These are phyloP conservation scores for Marasmius fiardii DNA, from an alignment of 1,284 basidiomycete genomes.

Conservation along the genomic window DNA sequence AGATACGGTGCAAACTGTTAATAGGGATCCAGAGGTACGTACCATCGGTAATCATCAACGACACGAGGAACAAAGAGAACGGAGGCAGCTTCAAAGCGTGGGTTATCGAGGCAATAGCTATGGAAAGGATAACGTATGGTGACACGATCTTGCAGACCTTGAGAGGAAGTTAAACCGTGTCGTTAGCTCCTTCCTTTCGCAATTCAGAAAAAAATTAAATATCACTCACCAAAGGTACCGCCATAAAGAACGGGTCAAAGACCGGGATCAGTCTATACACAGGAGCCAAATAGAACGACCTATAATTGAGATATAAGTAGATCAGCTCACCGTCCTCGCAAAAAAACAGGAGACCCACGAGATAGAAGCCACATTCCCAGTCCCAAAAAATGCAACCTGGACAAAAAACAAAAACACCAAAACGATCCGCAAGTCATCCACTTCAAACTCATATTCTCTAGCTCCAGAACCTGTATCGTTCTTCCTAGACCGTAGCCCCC, in stretches of 20 bases:
- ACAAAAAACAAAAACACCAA: conserved; percentile 26
- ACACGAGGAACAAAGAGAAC: conserved; percentile 75
- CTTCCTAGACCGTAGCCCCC: background rate
- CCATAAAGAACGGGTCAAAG: conserved; percentile 88
- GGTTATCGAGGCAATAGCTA: conserved; percentile 66
- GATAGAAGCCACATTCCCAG: too few relatives aligned
- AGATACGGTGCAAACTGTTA: background rate
- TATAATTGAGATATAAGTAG: conserved; percentile 20
- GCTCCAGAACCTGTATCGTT: too few relatives aligned
- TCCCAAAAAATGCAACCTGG: conserved; percentile 89
- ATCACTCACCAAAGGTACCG: conserved; percentile 58
- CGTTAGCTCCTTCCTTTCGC: background rate
- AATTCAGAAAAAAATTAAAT: too few relatives aligned
- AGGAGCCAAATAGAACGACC: conserved; percentile 86
- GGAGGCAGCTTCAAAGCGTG: conserved; percentile 63
- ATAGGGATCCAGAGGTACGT: conserved; percentile 18
- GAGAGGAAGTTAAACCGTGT: background rate
- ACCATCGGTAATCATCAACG: conserved; percentile 75
- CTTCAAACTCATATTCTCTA: conserved; percentile 44
- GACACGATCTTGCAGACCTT: conserved; percentile 83
- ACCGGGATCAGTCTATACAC: conserved; percentile 87
- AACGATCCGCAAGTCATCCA: conserved; percentile 71
- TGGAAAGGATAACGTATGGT: conserved; percentile 76
- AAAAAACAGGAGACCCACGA: too few relatives aligned
- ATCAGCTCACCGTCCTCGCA: too few relatives aligned